These are phyloP conservation scores for Plectosphaerella cucumerina DNA, from an alignment of 2,329 filamentous ascomycete genomes.

Conservation along the genomic window DNA sequence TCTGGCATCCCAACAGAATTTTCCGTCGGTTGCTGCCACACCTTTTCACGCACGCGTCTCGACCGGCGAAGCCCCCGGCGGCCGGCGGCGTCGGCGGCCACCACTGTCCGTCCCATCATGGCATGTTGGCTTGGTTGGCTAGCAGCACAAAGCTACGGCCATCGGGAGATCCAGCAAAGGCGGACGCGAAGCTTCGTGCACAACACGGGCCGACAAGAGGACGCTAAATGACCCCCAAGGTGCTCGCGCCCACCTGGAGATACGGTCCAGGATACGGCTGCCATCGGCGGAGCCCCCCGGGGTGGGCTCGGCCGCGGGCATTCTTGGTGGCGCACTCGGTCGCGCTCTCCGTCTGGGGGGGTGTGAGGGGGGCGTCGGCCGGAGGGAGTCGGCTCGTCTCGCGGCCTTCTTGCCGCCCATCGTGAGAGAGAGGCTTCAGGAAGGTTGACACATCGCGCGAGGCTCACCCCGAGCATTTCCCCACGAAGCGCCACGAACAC, in stretches of 20 bases:
- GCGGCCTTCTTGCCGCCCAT: not conserved
- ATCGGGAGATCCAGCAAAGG: too few species aligned
- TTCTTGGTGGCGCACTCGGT: too few species aligned
- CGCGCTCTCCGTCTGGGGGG: too few species aligned
- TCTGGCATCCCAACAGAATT: not conserved
- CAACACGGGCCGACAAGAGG: too few species aligned
- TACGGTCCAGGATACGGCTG: not conserved
- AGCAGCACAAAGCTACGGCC: too few species aligned
- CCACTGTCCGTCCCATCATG: too few species aligned
- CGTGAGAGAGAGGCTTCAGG: not conserved
- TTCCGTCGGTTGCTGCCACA: not conserved
- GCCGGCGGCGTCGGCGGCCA: not conserved
- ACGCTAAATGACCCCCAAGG: too few species aligned
- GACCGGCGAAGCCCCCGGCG: not conserved
- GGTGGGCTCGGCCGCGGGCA: not conserved
- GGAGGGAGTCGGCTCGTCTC: not conserved
- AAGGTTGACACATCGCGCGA: not conserved
- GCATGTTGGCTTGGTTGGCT: too few species aligned
- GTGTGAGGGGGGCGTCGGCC: not conserved
- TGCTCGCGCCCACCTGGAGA: too few species aligned
- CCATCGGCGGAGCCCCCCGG: conserved; percentile 1
- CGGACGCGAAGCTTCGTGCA: too few species aligned
- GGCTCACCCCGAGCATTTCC: not conserved
- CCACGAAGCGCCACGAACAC: too few species aligned
- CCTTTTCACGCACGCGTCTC: not conserved